These are phyloP conservation scores for Aspergillus egyptiacus DNA, from an alignment of 495 filamentous ascomycete species.

Conservation along the genomic window DNA sequence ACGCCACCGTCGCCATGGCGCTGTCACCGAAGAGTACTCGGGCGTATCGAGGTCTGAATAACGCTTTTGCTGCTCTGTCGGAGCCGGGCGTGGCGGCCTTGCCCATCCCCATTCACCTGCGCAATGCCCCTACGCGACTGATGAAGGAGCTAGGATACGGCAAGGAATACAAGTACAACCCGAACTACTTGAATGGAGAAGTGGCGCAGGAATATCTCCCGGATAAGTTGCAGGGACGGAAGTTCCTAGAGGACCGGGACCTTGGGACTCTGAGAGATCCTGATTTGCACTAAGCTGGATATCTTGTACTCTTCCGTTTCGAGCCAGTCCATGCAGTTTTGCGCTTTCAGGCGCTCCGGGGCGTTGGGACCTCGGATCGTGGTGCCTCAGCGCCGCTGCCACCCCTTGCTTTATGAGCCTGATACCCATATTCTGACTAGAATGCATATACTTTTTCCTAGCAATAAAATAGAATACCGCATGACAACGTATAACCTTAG, in stretches of 20 bases:
- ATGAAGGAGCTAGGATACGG: slow-evolving; percentile 93
- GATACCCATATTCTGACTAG: not conserved
- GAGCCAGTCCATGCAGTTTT: too few species aligned
- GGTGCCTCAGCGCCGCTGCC: not conserved
- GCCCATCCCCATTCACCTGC: slow-evolving; percentile 77
- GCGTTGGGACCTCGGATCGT: too few species aligned
- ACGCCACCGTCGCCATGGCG: slow-evolving; percentile 77
- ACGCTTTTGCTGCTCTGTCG: slow-evolving; percentile 63
- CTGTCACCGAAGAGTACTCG: slow-evolving; percentile 80
- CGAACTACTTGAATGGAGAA: slow-evolving; percentile 75
- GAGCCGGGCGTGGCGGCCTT: slow-evolving; percentile 76
- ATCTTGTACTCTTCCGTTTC: too few species aligned
- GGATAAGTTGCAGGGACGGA: slow-evolving; percentile 56
- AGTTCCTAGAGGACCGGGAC: slow-evolving; percentile 77
- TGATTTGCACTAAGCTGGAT: too few species aligned
- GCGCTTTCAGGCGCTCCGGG: not conserved
- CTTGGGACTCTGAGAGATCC: slow-evolving; percentile 73
- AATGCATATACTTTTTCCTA: not conserved
- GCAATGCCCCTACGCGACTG: slow-evolving; percentile 84
- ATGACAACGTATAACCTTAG: too few species aligned
- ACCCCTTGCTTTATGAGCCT: not conserved
- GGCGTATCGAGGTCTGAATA: slow-evolving; percentile 76
- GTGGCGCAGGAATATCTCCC: slow-evolving; percentile 90
- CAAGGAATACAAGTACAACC: slow-evolving; percentile 93
- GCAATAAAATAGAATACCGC: not conserved